These are phyloP conservation scores for Camellia lanceoleosa DNA, from an alignment of 148 eudicot genomes.

Conservation along the genomic window DNA sequence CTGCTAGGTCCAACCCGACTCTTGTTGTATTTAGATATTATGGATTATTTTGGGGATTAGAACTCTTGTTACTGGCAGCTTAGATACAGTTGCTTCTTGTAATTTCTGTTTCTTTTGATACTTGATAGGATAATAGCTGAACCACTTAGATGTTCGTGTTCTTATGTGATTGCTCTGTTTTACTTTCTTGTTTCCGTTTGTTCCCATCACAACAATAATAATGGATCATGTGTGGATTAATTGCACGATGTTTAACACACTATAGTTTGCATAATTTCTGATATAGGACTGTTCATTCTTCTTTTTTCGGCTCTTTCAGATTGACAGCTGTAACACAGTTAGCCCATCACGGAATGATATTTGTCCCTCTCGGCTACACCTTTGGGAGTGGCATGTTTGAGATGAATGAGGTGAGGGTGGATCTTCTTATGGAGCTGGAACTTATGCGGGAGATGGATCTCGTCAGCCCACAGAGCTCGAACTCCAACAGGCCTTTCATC, in stretches of 20 bases:
- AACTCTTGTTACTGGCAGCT: no score
- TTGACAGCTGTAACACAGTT: slow-evolving; percentile 59
- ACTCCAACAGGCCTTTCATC: slow-evolving; percentile 60
- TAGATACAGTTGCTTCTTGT: no score
- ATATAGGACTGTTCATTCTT: no score
- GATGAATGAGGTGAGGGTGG: slow-evolving; percentile 67
- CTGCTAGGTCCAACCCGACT: no score
- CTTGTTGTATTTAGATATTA: no score
- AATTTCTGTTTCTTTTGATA: no score
- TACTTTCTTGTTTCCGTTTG: no score
- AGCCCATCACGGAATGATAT: slow-evolving; percentile 70
- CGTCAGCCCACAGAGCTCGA: slow-evolving; percentile 60
- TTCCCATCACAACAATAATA: background rate
- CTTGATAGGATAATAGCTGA: no score
- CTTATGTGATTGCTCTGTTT: no score
- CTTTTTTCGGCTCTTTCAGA: slow-evolving; percentile 24
- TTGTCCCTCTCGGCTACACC: slow-evolving; percentile 65
- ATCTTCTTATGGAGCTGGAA: slow-evolving; percentile 66
- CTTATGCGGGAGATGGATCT: slow-evolving; percentile 68
- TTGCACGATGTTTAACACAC: background rate
- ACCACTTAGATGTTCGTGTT: no score
- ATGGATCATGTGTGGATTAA: background rate
- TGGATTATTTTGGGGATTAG: no score
- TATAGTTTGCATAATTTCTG: background rate
- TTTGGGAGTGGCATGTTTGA: slow-evolving; percentile 63